phyloP scores from a whole-genome alignment of 2,329 filamentous ascomycete species.

The Aspergillus hortae region DNA sequence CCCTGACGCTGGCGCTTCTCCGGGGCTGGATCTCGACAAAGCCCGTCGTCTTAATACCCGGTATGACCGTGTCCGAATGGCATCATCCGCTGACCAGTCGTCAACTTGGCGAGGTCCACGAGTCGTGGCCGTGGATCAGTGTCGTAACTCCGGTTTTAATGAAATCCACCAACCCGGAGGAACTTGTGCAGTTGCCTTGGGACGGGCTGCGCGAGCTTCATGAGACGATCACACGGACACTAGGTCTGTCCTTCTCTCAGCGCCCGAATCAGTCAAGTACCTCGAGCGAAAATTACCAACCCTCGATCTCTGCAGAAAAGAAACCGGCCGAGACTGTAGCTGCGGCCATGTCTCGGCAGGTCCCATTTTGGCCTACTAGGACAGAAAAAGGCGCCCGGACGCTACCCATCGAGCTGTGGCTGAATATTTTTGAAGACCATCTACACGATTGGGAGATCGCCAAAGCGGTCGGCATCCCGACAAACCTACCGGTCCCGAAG shows the following conservation, averaged over 20 bases:
- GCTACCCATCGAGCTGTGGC: slow-evolving; percentile 84
- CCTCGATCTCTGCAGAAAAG: slow-evolving; percentile 25
- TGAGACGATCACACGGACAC: slow-evolving; percentile 25
- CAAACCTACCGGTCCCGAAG: slow-evolving; percentile 67
- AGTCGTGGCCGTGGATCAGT: slow-evolving; percentile 83
- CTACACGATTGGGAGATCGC: slow-evolving; percentile 89
- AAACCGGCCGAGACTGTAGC: slow-evolving; percentile 46
- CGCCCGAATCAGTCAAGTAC: slow-evolving; percentile 3
- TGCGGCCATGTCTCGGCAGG: slow-evolving; percentile 20
- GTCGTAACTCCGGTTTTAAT: slow-evolving; percentile 78
- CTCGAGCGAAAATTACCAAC: slow-evolving; percentile 9
- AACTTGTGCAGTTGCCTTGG: slow-evolving; percentile 49
- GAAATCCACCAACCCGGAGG: slow-evolving; percentile 63
- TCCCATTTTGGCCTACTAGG: slow-evolving; percentile 18
- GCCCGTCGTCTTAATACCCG: slow-evolving; percentile 77
- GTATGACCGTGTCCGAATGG: slow-evolving; percentile 88
- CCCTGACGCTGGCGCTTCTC: slow-evolving; percentile 73
- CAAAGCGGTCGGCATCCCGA: slow-evolving; percentile 74
- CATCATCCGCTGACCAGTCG: slow-evolving; percentile 84
- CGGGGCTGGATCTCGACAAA: slow-evolving; percentile 86
- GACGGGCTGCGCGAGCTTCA: slow-evolving; percentile 40
- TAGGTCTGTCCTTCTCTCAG: slow-evolving; percentile 14
- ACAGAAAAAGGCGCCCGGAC: slow-evolving; percentile 21
- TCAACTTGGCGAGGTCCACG: slow-evolving; percentile 76
- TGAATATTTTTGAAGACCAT: slow-evolving; percentile 73